Evolutionary conservation across 768 basidiomycete species (phyloP), one percentile per base, ranked within the genome.

Genomic region (Rhodotorula toruloides): DNA sequence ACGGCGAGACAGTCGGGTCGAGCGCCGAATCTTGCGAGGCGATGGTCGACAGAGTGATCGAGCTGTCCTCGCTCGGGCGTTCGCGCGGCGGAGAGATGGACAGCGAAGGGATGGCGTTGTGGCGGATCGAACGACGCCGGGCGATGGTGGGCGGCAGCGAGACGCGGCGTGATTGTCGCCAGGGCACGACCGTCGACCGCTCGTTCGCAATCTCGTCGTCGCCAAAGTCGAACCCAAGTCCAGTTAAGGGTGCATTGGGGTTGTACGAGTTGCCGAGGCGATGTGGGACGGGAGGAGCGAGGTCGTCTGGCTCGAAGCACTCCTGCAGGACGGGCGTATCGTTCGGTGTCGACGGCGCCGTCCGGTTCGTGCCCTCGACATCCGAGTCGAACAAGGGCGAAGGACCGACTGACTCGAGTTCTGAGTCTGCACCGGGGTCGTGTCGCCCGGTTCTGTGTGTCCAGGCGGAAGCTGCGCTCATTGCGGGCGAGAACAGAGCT

Each of bases 291-390:
- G 58, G 48, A 37, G 54, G 58, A 17, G 47, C 48, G 53, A 32
- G 43, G 13, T 68, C 67, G 46, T 68, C 62, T 39, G 56, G 52
- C 10, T 63, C 59, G 54, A 63, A 64, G 49, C 62, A 68, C 25
- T 57, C 62, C 25, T 53, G 62, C 13, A 56, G 22, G 0, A 39
- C 29, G 19, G 67, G 67, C 37, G 67, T 68, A 36, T 68, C 62
- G 62, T 68, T 68, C 19, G 67, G 67, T 29, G 67, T 68, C 36
- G 62, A 60, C 3, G 67, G 67, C 1, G 67, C 67, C 9, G 67
- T 68, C 13, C 62, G 54, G 17, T 44, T 49, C 49, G 67, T 63
- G 0, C 40, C 44, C 4, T 42, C 47, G 29, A 34, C 31, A 12
- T 58, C 61, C n/a, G 36, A 34, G n/a, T 58, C 67, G 47, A 68